Evolutionary conservation across 441 rosid genomes (phyloP).

Genomic region (Euphorbia celastroides): DNA sequence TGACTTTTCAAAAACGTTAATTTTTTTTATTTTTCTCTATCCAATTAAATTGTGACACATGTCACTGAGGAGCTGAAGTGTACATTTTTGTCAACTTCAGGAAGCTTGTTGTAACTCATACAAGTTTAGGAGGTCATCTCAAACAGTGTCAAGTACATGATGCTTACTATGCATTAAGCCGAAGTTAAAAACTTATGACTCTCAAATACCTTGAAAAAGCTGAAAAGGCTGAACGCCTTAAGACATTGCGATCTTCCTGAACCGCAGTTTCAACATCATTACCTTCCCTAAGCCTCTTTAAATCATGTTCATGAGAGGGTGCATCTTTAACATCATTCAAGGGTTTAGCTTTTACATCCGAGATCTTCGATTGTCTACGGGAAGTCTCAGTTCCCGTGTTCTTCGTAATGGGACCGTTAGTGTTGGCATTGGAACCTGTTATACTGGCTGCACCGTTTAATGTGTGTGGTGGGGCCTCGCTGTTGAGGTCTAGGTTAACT

Average conservation of each 20-base stretch:
- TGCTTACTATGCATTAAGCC: no score
- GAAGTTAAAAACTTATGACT: neutral
- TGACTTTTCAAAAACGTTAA: no score
- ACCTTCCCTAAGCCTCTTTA: constrained; percentile 44
- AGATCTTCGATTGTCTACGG: constrained; percentile 27
- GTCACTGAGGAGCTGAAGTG: no score
- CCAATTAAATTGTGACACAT: no score
- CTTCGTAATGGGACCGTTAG: constrained; percentile 18
- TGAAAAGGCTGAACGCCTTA: constrained; percentile 46
- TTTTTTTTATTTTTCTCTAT: no score
- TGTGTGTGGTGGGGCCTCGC: constrained; percentile 27
- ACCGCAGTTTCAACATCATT: constrained; percentile 23
- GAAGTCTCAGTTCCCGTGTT: constrained; percentile 29
- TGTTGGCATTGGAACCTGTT: constrained; percentile 17
- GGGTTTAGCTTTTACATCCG: constrained; percentile 26
- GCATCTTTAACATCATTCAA: constrained; percentile 29
- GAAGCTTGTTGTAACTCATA: no score
- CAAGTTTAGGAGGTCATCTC: no score
- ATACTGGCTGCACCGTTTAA: constrained; percentile 22
- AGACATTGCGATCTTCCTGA: constrained; percentile 40
- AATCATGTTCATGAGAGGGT: constrained; percentile 32
- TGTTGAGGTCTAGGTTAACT: constrained; percentile 30
- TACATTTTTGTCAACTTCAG: no score
- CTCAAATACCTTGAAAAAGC: constrained; percentile 55
- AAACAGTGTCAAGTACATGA: no score